Conservation (phyloP, 2,329 filamentous ascomycete species). For the Chrysoporthe puriensis region DNA sequence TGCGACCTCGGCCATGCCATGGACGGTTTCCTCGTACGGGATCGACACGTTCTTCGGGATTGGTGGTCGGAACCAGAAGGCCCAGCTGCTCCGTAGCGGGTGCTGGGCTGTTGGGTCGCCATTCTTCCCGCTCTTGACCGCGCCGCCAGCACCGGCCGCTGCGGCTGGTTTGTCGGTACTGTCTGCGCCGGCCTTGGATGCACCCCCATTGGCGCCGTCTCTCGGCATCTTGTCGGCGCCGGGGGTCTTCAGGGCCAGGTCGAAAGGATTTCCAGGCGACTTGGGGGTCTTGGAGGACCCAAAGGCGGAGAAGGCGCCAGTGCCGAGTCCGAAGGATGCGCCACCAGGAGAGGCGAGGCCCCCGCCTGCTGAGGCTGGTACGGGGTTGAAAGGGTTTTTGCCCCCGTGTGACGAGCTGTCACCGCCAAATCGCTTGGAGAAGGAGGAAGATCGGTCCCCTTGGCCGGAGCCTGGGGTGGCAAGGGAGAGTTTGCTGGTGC, state of each 20-base stretch:
- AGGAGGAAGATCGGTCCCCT: slow-evolving; percentile 63
- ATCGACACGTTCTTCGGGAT: slow-evolving; percentile 91
- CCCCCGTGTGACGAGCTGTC: slow-evolving; percentile 75
- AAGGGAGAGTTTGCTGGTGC: slow-evolving; percentile 88
- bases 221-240: slow-evolving; percentile 64
- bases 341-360: slow-evolving; percentile 73
- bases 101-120: slow-evolving; percentile 44
- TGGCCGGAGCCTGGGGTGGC: slow-evolving; percentile 67
- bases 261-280: slow-evolving; percentile 78
- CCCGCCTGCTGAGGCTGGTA: slow-evolving; percentile 67
- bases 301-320: slow-evolving; percentile 95
- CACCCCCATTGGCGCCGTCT: slow-evolving; percentile 43
- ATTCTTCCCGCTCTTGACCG: slow-evolving; percentile 32
- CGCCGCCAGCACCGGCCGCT: slow-evolving; percentile 44
- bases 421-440: slow-evolving; percentile 75
- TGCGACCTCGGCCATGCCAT: slow-evolving; percentile 79
- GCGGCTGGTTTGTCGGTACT: slow-evolving; percentile 47
- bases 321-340: slow-evolving; percentile 89
- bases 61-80: slow-evolving; percentile 95
- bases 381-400: slow-evolving; percentile 77
- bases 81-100: slow-evolving; percentile 83
- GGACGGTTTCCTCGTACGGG: slow-evolving; percentile 96
- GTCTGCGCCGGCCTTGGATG: slow-evolving; percentile 51
- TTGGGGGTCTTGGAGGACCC: slow-evolving; percentile 88
- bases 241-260: slow-evolving; percentile 69